Evolutionary conservation across 1,284 basidiomycete genomes (phyloP).

Genomic region (Thelephora terrestris): DNA sequence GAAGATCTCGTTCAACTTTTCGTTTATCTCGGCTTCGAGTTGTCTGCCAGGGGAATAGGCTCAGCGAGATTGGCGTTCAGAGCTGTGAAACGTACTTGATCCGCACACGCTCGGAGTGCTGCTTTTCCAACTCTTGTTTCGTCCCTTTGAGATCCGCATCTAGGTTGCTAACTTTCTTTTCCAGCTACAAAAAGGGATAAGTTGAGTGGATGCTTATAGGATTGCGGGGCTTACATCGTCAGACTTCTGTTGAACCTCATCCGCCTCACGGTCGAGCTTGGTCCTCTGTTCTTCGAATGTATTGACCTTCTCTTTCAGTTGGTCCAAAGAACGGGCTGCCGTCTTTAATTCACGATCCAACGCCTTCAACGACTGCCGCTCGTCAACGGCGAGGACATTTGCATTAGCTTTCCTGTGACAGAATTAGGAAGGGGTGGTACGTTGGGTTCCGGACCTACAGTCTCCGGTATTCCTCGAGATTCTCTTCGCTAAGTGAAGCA

Average conservation of each 20-base stretch:
- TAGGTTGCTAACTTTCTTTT: conserved; percentile 43
- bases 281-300: conserved; percentile 52
- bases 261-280: conserved; percentile 54
- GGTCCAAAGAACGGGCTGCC: conserved; percentile 51
- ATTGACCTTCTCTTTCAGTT: conserved; percentile 60
- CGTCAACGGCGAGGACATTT: conserved; percentile 71
- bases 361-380: conserved; percentile 80
- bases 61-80: background rate
- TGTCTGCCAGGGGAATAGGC: conserved; percentile 41
- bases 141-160: conserved; percentile 45
- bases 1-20: conserved; percentile 79
- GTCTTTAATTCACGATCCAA: conserved; percentile 81
- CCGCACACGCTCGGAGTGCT: conserved; percentile 63
- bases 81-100: conserved; percentile 43
- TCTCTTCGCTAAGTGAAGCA: conserved; percentile 72
- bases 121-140: conserved; percentile 65
- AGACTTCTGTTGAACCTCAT: conserved; percentile 45
- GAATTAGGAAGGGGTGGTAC: conserved; percentile 1
- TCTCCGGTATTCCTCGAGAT: conserved; percentile 79
- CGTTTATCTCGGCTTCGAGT: conserved; percentile 83
- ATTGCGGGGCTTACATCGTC: conserved; percentile 35
- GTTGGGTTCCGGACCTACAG: conserved; percentile 42
- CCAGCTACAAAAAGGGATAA: conserved; percentile 37
- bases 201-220: conserved; percentile 3
- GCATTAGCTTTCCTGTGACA: conserved; percentile 61